phyloP scores from a whole-genome alignment of 495 filamentous ascomycete genomes.

The Bombardia bombarda region DNA sequence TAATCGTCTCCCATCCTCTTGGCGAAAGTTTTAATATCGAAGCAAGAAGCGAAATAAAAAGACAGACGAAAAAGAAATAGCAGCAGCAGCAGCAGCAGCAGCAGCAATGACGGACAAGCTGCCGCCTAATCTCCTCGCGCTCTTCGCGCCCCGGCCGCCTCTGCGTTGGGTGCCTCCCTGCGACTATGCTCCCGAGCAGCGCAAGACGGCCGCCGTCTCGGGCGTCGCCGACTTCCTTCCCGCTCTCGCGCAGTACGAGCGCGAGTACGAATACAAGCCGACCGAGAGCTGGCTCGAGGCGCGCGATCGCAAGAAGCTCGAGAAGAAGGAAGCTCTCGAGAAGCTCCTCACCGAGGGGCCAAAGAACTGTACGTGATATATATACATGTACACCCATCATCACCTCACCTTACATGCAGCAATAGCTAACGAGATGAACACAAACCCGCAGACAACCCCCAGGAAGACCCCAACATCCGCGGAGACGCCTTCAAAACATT shows the following conservation, averaged over 20 bases:
- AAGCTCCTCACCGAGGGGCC: slow-evolving; percentile 59
- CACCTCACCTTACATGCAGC: background rate
- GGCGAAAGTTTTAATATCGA: too few species aligned
- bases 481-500: slow-evolving; percentile 94
- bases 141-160: slow-evolving; percentile 89
- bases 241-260: slow-evolving; percentile 59
- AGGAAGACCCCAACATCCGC: slow-evolving; percentile 72
- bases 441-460: slow-evolving; percentile 66
- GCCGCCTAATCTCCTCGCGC: slow-evolving; percentile 81
- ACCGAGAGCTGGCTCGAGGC: slow-evolving; percentile 90
- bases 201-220: slow-evolving; percentile 59
- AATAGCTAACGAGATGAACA: too few species aligned
- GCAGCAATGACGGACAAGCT: slow-evolving; percentile 84
- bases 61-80: too few species aligned
- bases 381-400: slow-evolving; percentile 4
- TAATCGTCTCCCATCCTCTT: too few species aligned
- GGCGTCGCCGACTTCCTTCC: slow-evolving; percentile 69
- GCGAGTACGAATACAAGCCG: slow-evolving; percentile 65
- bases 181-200: slow-evolving; percentile 78
- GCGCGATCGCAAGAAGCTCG: slow-evolving; percentile 67
- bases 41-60: too few species aligned
- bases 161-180: slow-evolving; percentile 79
- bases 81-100: background rate
- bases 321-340: slow-evolving; percentile 62
- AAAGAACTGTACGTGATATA: slow-evolving; percentile 51